phyloP scores from a whole-genome alignment of 345 rosid genomes.

The Corchorus olitorius region DNA sequence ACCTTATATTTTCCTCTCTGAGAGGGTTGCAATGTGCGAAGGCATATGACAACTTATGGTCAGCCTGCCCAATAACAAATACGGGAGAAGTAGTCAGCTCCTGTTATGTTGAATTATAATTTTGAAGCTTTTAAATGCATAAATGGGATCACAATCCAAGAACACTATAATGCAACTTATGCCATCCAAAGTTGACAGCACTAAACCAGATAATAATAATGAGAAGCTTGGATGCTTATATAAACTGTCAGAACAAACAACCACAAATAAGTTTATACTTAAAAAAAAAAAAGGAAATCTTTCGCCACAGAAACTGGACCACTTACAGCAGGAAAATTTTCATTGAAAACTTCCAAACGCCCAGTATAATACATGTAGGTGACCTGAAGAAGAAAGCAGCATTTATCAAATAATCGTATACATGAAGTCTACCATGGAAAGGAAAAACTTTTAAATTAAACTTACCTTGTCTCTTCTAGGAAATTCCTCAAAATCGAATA shows the following conservation, averaged over 20 bases:
- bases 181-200: not conserved
- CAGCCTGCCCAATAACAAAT: constrained; percentile 66
- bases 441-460: not conserved
- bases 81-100: not conserved
- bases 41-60: constrained; percentile 87
- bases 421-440: not conserved
- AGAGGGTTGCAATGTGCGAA: constrained; percentile 70
- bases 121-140: not conserved
- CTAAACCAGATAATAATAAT: constrained; percentile 9
- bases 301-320: constrained; percentile 9
- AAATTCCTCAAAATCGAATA: constrained; percentile 96
- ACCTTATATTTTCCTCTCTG: constrained; percentile 84
- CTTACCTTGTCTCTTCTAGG: constrained; percentile 86
- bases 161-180: not conserved
- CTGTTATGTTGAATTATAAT: not conserved
- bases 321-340: constrained; percentile 92
- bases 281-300: not conserved
- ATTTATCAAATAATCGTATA: constrained; percentile 15
- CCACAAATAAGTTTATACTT: constrained; percentile 1
- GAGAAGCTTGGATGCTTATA: not conserved
- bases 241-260: not conserved
- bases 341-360: constrained; percentile 96
- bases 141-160: not conserved
- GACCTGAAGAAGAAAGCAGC: constrained; percentile 51
- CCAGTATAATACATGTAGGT: constrained; percentile 99